Evolutionary conservation across 805 yeast genomes (phyloP).

Genomic region (Starmerella kuoi): DNA sequence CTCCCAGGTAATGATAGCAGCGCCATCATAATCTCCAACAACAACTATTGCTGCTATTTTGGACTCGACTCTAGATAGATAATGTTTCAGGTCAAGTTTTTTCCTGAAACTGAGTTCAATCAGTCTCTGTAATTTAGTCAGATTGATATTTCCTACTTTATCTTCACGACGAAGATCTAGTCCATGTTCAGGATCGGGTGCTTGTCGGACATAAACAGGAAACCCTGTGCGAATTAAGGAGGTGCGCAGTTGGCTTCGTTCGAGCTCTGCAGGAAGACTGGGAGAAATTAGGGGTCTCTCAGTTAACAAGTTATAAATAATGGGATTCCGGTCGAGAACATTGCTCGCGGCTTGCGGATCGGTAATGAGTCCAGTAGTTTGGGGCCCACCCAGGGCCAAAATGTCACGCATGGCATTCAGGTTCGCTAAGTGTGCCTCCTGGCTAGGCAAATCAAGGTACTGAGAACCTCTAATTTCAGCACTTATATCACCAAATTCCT

Average conservation of each 20-base stretch:
- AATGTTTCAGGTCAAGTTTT: slow-evolving; percentile 51
- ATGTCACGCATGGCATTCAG: slow-evolving; percentile 51
- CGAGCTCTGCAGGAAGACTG: slow-evolving; percentile 61
- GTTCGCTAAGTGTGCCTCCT: slow-evolving; percentile 44
- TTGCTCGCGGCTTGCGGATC: slow-evolving; percentile 63
- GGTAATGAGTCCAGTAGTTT: slow-evolving; percentile 76
- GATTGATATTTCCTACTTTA: slow-evolving; percentile 37
- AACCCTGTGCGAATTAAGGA: slow-evolving; percentile 72
- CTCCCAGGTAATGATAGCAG: slow-evolving; percentile 86
- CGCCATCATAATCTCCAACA: slow-evolving; percentile 92
- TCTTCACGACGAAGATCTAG: slow-evolving; percentile 34
- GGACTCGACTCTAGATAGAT: slow-evolving; percentile 51
- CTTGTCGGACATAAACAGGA: slow-evolving; percentile 36
- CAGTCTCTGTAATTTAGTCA: slow-evolving; percentile 44
- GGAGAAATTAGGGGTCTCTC: slow-evolving; percentile 86
- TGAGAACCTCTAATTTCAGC: slow-evolving; percentile 40
- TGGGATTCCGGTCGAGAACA: slow-evolving; percentile 53
- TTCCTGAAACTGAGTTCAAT: slow-evolving; percentile 73
- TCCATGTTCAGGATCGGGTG: slow-evolving; percentile 23
- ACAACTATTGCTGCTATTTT: slow-evolving; percentile 65
- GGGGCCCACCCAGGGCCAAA: slow-evolving; percentile 38
- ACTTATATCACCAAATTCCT: slow-evolving; percentile 58
- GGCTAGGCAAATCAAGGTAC: slow-evolving; percentile 30
- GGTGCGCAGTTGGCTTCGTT: slow-evolving; percentile 50
- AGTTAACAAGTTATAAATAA: slow-evolving; percentile 78